Conservation (phyloP, 2,329 filamentous ascomycete genomes). For the Conoideocrella luteorostrata region DNA sequence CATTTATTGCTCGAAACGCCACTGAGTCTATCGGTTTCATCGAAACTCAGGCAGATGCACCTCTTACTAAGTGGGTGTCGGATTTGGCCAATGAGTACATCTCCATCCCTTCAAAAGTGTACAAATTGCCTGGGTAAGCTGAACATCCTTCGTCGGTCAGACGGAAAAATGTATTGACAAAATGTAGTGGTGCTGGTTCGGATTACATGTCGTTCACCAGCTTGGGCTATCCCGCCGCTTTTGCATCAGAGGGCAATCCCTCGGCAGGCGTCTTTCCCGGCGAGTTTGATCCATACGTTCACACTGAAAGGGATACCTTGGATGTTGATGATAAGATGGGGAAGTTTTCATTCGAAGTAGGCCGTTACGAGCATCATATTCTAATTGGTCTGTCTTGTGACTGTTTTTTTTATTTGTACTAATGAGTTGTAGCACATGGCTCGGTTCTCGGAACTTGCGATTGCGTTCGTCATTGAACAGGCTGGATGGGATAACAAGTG, state of each 20-base stretch:
- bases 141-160: neutral
- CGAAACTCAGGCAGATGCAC: constrained; percentile 28
- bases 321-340: constrained; percentile 30
- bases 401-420: neutral
- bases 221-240: constrained; percentile 31
- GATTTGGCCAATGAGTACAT: constrained; percentile 29
- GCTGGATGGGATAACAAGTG: constrained; percentile 33
- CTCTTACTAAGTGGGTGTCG: constrained; percentile 29
- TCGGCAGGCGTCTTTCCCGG: constrained; percentile 22
- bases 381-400: no score
- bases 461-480: constrained; percentile 33
- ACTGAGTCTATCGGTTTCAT: constrained; percentile 34
- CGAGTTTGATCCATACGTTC: constrained; percentile 32
- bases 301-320: constrained; percentile 29
- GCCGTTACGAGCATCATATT: no score
- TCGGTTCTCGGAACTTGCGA: constrained; percentile 32
- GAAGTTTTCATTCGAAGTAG: constrained; percentile 30
- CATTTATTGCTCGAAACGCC: constrained; percentile 28
- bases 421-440: constrained; percentile 27
- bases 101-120: constrained; percentile 27
- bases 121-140: constrained; percentile 23
- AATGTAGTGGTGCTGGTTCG: constrained; percentile 27
- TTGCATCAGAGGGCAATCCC: constrained; percentile 32
- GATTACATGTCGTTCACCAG: constrained; percentile 36
- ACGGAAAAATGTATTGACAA: neutral